Evolutionary conservation across 208 protist genomes (phyloP).

Genomic region (Crithidia thermophila): DNA sequence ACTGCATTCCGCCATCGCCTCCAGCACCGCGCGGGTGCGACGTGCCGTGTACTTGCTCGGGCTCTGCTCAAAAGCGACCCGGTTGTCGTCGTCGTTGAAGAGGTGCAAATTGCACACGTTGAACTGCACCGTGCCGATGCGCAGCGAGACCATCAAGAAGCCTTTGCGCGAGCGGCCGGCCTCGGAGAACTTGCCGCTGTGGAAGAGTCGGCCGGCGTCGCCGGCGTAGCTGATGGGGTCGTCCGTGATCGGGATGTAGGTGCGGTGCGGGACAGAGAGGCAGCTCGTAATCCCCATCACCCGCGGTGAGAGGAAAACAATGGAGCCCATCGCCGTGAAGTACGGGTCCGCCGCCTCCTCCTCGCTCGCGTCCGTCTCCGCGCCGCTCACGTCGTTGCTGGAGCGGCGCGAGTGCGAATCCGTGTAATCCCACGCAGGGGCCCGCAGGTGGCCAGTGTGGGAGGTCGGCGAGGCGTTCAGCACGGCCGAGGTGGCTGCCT

Average conservation of each 20-base stretch:
- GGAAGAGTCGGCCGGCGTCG: conserved; percentile 47
- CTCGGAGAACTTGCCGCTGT: conserved; percentile 60
- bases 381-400: conserved; percentile 10
- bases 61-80: conserved; percentile 37
- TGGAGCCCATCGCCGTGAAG: conserved; percentile 73
- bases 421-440: neutral
- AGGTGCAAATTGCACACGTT: conserved; percentile 80
- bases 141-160: conserved; percentile 71
- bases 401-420: conserved; percentile 7
- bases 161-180: conserved; percentile 74
- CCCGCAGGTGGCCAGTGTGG: neutral
- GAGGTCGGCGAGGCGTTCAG: conserved; percentile 2
- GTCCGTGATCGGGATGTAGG: conserved; percentile 73
- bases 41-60: conserved; percentile 59
- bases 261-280: conserved; percentile 77
- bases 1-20: conserved; percentile 62
- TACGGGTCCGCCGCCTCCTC: conserved; percentile 24
- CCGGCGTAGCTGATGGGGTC: conserved; percentile 80
- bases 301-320: conserved; percentile 77
- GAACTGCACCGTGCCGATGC: conserved; percentile 63
- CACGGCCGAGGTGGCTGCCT: neutral
- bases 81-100: conserved; percentile 74
- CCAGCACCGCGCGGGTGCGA: conserved; percentile 55
- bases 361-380: conserved; percentile 16
- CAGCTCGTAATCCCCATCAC: conserved; percentile 75